Conservation (phyloP, 1,284 basidiomycete genomes). For the Moesziomyces sp. region DNA sequence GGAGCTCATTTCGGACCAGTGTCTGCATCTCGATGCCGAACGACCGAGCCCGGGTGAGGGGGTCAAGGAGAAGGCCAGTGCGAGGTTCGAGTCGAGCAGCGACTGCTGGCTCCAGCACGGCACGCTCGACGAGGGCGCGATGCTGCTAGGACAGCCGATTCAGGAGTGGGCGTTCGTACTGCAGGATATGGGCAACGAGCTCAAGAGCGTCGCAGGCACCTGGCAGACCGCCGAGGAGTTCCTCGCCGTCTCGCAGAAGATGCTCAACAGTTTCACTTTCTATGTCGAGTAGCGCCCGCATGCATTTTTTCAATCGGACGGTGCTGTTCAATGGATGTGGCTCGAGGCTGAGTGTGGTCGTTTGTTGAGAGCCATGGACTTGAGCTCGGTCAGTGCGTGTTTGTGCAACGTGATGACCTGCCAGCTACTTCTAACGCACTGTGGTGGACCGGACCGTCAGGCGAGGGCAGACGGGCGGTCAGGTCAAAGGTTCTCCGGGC, state of each 20-base stretch:
- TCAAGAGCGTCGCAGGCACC: constrained; percentile 26
- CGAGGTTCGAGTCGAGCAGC: constrained; percentile 12
- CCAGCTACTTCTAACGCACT: too few relatives aligned
- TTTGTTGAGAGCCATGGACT: neutral
- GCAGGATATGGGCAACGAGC: constrained; percentile 45
- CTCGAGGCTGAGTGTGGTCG: too few relatives aligned
- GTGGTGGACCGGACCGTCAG: too few relatives aligned
- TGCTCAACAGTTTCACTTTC: constrained; percentile 33
- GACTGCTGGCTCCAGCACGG: constrained; percentile 48
- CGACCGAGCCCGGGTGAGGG: constrained; percentile 12
- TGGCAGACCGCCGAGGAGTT: constrained; percentile 44
- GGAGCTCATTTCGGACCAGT: constrained; percentile 39
- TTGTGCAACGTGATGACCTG: too few relatives aligned
- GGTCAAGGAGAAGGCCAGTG: constrained; percentile 3
- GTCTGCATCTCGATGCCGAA: constrained; percentile 35
- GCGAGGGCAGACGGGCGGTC: too few relatives aligned
- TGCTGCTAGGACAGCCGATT: constrained; percentile 35
- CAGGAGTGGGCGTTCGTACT: constrained; percentile 47
- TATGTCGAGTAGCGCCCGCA: constrained; percentile 20
- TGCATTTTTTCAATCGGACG: too few relatives aligned
- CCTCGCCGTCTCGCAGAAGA: constrained; percentile 29
- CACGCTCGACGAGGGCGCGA: constrained; percentile 32
- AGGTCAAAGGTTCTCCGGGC: too few relatives aligned
- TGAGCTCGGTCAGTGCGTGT: too few relatives aligned
- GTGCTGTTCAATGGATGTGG: too few relatives aligned